phyloP scores from a whole-genome alignment of 345 rosid species.

The Murraya koenigii region DNA sequence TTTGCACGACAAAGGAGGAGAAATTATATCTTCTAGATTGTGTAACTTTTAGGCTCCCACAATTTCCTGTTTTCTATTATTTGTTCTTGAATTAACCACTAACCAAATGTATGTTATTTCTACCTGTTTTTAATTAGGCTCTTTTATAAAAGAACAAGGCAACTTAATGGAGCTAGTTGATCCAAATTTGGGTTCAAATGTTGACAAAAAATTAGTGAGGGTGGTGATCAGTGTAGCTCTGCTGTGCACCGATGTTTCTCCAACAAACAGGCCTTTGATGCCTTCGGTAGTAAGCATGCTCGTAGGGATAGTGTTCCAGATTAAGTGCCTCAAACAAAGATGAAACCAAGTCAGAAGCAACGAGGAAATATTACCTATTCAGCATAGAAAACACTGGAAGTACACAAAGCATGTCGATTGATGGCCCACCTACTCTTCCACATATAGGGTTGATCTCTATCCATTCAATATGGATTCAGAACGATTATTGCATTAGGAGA shows the following conservation, averaged over 20 bases:
- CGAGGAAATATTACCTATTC: constrained; percentile 23
- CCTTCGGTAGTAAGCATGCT: constrained; percentile 59
- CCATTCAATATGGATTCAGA: constrained; percentile 14
- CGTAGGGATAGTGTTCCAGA: constrained; percentile 35
- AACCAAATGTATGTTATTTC: background rate
- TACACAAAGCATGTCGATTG: constrained; percentile 15
- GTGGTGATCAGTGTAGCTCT: constrained; percentile 45
- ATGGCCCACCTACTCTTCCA: constrained; percentile 22
- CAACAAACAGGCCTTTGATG: constrained; percentile 48
- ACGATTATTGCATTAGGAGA: constrained; percentile 5
- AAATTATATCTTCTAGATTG: constrained; percentile 29
- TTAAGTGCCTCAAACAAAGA: background rate
- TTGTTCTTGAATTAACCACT: background rate
- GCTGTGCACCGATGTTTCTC: constrained; percentile 40
- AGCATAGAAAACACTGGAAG: background rate
- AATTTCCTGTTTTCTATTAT: background rate
- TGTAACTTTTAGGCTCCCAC: constrained; percentile 12
- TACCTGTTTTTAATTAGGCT: constrained; percentile 22
- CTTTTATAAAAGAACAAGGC: constrained; percentile 36
- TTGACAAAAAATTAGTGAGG: constrained; percentile 40
- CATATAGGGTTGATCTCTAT: constrained; percentile 34
- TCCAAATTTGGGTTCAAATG: constrained; percentile 38
- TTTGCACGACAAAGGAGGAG: background rate
- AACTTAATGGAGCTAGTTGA: constrained; percentile 38
- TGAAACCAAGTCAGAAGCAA: constrained; percentile 10